A percentile compares a stretch with the other conserved stretches of the same genome.
These are phyloP conservation scores for Torulaspora globosa DNA, from an alignment of 1,139 yeast species.

Conservation along the genomic window DNA sequence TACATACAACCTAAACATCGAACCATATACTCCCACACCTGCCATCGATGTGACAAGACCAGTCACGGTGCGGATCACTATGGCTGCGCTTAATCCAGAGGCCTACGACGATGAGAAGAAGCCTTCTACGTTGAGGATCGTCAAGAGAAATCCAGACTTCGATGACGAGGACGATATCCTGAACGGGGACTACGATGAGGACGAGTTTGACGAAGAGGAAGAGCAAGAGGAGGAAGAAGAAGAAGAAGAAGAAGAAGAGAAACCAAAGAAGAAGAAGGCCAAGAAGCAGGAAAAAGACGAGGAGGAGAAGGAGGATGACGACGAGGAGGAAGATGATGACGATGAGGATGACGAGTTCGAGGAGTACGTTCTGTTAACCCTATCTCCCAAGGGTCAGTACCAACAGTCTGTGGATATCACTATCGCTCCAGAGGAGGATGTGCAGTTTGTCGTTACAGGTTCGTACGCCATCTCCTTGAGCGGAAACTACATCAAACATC, in stretches of 20 bases:
- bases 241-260: constrained; percentile 48
- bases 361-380: constrained; percentile 82
- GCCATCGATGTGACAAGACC: constrained; percentile 86
- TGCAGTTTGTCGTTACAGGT: constrained; percentile 90
- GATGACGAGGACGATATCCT: constrained; percentile 48
- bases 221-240: constrained; percentile 48
- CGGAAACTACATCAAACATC: constrained; percentile 95
- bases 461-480: constrained; percentile 87
- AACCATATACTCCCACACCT: constrained; percentile 82
- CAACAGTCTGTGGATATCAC: constrained; percentile 91
- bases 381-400: constrained; percentile 76
- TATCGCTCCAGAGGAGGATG: constrained; percentile 90
- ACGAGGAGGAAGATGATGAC: constrained; percentile 34
- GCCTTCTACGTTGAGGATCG: constrained; percentile 85
- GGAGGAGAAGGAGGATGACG: constrained; percentile 38
- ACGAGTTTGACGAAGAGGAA: constrained; percentile 47
- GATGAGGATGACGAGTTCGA: constrained; percentile 61
- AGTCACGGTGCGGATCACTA: constrained; percentile 81
- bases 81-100: constrained; percentile 94
- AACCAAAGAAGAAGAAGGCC: constrained; percentile 40
- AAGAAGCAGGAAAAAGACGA: constrained; percentile 37
- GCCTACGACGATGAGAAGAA: constrained; percentile 70
- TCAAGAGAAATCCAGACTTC: constrained; percentile 64
- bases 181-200: constrained; percentile 53
- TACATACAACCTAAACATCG: constrained; percentile 75